Base-by-base conservation (phyloP, 2,329 filamentous ascomycete genomes). In the Monosporascus sp. region DNA sequence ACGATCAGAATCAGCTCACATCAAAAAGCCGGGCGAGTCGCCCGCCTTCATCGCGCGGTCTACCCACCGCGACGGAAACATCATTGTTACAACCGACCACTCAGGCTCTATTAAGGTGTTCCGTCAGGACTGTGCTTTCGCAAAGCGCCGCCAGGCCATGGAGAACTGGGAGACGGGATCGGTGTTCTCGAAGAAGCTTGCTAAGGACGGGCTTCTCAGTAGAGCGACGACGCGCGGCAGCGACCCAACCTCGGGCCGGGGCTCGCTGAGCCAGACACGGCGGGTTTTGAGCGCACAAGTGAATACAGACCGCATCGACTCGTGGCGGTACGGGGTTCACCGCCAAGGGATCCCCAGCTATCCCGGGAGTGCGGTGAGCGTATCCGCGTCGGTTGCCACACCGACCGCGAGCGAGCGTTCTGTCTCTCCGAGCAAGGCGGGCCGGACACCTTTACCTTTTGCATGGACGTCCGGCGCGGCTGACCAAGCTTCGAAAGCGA, bases 21-120 rank as follows among this genome's bases (percentile, higher is more conserved):
- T 59, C 26, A 77, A 69, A 57, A 77, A 73, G 57, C 81, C 82
- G 0, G 84, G 87, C 54, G 87, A 89, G 61, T 88, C 85, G 1
- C 89, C 91, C 0, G 84, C 86, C 0, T 96, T 95, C 63, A 71
- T 92, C 37, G 80, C 89, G 11, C 85, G 91, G 17, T 87, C 86
- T 7, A 80, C 80, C 17, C 94, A 99, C 67, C 74, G 77, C 15
- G 85, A 86, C 55, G 94, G 94, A 26, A 90, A 96, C 63, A 97
- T 99, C 57, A 86, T 99, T 52, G 83, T 97, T 49, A 96, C 93
- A 0, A 89, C 92, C 2, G 93, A 97, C 68, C 90, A 91, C 63
- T 85, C 84, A 0, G 94, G 94, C 37, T 82, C 85, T 26, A 94
- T 99, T 72, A 97, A 97, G 68, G 88, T 97, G 1, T 97, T 97